Base-by-base conservation (phyloP, 805 yeast species). In the Wickerhamomyces bisporus region DNA sequence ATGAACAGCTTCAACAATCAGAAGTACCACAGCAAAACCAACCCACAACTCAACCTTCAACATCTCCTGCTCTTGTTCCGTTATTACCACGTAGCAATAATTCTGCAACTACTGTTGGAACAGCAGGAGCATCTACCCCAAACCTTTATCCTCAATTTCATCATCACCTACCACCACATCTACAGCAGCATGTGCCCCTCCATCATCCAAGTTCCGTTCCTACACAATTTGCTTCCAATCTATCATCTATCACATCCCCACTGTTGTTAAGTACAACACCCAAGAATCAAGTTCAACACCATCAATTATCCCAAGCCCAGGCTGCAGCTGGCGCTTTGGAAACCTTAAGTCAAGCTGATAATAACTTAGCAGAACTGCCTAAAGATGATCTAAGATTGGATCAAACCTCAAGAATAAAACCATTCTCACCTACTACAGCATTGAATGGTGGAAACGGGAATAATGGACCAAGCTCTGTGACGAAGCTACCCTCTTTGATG, bases 131-230 rank as follows among this genome's bases (percentile, higher is more conserved):
- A 20, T 36, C 35, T 16, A 34, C 47, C 8, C 50, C 52, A 23
- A 48, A 48, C 19, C 43, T 51, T 26, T 42, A 35, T 39, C 51
- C 47, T 14, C 44, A 40, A 30, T 34, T 45, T 18, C 41, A 30
- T 9, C 57, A 39, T 19, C 57, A 49, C 24, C 30, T 81, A 11
- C 55, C 54, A 14, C 53, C 44, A 20, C 57, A 49, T 27, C 18
- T 47, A n/a, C 54, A 49, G 23, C 54, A 50, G n/a, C 55, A 52
- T 17, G 57, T 52, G 2, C 57, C 57, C 13, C 24, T 52, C 6
- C 53, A 79, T 56, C 79, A 78, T 52, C 86, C 86, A 6, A 66
- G 77, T 4, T 77, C 83, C 1, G 78, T 84, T 2, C 86, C 86
- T 13, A 73, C 84, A 2, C 84, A 78, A 50, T 80, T 77, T 66